Evolutionary conservation across 2,329 filamentous ascomycete genomes (phyloP), one percentile per base, ranked within the genome.

Genomic region (Xylaria hypoxylon): DNA sequence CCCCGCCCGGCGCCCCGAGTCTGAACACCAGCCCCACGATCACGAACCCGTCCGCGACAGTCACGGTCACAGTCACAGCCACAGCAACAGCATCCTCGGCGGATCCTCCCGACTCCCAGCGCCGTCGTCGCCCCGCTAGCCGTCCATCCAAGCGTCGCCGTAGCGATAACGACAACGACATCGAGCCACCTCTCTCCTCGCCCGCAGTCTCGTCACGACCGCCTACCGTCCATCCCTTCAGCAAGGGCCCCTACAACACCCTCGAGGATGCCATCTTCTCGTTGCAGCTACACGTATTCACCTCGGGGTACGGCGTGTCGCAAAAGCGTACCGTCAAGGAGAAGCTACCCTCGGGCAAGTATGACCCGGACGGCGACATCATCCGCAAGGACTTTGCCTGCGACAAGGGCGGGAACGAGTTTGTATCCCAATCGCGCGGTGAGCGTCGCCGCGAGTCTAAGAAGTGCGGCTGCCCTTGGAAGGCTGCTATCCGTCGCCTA

Each of bases 261-360:
- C 48, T 75, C 31, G 73, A 75, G 17, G 74, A 76, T 48, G 74
- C 74, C 28, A 71, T 74, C 35, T 76, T 76, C 68, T 63, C 70
- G n/a, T 68, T 76, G 19, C 74, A 76, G 62, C 67, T 73, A 3
- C 72, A 76, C 65, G 74, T 75, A 26, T 76, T 76, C 60, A 74
- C 69, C 35, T 74, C 73, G n/a, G 74, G 74, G 33, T 75, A 74
- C 57, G 74, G 74, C 6, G 74, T 76, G n/a, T 75, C 73, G 57
- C 74, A 76, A 52, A 75, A 75, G 69, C 74, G 74, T 13, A 75
- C 73, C 7, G 74, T 76, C 26, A 75, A 75, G 53, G 74, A 76
- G 69, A 76, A 76, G 68, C 73, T 74, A 2, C 69, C 74, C 11
- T 73, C 73, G 53, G 74, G 74, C 19, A 72, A 72, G n/a, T 76